Base-by-base conservation (phyloP, 176 grass and related monocot genomes). In the Aegilops tauschii region DNA sequence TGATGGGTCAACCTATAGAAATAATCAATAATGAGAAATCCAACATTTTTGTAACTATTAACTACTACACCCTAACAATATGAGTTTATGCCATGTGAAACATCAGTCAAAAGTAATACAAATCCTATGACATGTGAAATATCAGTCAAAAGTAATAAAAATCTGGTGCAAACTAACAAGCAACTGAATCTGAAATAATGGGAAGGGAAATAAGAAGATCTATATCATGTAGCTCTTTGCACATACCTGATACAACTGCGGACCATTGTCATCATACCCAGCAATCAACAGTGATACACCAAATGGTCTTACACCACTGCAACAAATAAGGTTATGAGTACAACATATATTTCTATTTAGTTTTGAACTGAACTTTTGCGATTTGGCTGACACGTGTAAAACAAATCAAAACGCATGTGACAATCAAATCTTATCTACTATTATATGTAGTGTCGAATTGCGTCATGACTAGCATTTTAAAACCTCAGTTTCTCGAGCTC, bases 291-390 rank as follows among this genome's bases (percentile, higher is more conserved):
- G 71, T 6, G 93, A 98, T 73, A 98, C 93, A 86, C 96, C 93
- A 87, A 98, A 98, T 80, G 96, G 96, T 82, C 93, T 94, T 78
- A 98, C 96, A 90, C 96, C 96, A 86, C 96, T 98, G 84, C 80
- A 85, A 90, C 17, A 82, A 90, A 87, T 18, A 69, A 86, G 14
- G 17, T 37, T 64, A 67, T 37, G 13, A 77, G 44, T 85, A 68
- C 65, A 23, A 61, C 23, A 69, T 72, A 12, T 66, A 75, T n/a
- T 18, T 54, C 59, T 86, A 71, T 76, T 5, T 12, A 83, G 35
- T 77, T 62, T 62, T 71, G 27, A 70, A 12, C 29, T 34, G 8
- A 9, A 49, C 2, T 71, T 80, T 69, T 69, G 21, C 3, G 3
- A 37, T 80, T 69, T 62, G 10, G 20, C 58, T 30, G 25, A 2